Percentiles rank a stretch among this genome's conserved stretches.
Conservation (phyloP, 2,329 filamentous ascomycete species). For the Talaromyces sp. region DNA sequence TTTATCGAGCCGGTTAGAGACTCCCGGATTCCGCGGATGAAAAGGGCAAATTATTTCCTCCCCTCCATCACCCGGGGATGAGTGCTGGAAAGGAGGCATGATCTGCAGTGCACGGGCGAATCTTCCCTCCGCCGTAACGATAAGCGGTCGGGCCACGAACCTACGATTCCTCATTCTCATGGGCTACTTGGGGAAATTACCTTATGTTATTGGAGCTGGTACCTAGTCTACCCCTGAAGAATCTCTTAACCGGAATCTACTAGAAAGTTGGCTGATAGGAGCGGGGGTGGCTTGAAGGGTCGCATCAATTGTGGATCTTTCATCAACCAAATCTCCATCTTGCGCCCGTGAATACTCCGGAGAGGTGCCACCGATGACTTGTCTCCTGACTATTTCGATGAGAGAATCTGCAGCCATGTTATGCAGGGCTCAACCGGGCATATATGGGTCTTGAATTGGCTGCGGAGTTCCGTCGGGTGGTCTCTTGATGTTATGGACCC, state of each 20-base stretch:
- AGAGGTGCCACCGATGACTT: background rate
- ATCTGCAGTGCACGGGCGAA: background rate
- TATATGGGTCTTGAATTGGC: background rate
- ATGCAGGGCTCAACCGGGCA: slow-evolving; percentile 1
- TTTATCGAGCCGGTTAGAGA: background rate
- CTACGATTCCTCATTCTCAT: background rate
- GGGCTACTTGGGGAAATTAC: background rate
- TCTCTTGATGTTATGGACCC: background rate
- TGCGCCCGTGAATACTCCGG: background rate
- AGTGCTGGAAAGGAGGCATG: background rate
- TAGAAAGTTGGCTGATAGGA: background rate
- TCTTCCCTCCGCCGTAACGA: background rate
- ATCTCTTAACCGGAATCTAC: background rate
- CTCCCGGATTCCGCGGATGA: background rate
- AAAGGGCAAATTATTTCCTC: background rate
- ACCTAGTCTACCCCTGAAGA: background rate
- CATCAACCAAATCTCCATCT: background rate
- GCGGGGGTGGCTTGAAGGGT: slow-evolving; percentile 7
- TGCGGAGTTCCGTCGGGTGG: slow-evolving; percentile 1
- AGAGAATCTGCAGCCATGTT: background rate
- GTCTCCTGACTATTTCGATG: background rate
- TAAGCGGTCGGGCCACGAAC: background rate
- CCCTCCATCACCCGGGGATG: background rate
- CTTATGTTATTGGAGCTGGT: no score
- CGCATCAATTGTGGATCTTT: slow-evolving; percentile 5